These are phyloP conservation scores for Lactifluus subvellereus DNA, from an alignment of 768 basidiomycete genomes.

Conservation along the genomic window DNA sequence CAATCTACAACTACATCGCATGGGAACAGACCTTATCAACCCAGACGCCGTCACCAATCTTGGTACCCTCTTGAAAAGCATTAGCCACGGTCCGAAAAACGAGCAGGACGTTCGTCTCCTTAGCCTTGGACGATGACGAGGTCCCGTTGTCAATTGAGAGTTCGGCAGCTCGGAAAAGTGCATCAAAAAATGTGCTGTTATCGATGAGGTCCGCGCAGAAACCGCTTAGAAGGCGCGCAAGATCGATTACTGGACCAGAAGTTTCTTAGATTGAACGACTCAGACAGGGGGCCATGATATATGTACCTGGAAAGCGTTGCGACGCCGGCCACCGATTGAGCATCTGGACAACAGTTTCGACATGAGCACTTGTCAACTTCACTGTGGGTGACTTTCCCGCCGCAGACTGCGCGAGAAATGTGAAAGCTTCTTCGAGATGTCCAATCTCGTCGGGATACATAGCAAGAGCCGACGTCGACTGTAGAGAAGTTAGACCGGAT, in stretches of 20 bases:
- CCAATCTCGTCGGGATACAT: constrained; percentile 60
- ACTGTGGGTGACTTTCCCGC: constrained; percentile 32
- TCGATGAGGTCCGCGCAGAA: constrained; percentile 52
- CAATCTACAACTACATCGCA: not conserved
- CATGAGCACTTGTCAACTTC: constrained; percentile 42
- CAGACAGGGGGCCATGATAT: not conserved
- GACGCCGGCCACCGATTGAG: constrained; percentile 70
- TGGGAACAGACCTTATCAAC: constrained; percentile 40
- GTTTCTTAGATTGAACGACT: not conserved
- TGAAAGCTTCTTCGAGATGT: constrained; percentile 57
- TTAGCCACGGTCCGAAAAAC: constrained; percentile 78
- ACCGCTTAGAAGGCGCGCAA: constrained; percentile 68
- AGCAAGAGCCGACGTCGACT: constrained; percentile 69
- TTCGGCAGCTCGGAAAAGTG: constrained; percentile 62
- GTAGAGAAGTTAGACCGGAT: constrained; percentile 4
- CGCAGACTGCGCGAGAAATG: constrained; percentile 48
- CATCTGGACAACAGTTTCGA: constrained; percentile 57
- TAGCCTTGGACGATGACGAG: constrained; percentile 54
- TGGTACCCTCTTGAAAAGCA: constrained; percentile 53
- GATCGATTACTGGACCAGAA: constrained; percentile 64
- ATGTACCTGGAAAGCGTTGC: constrained; percentile 65
- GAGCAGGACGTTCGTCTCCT: constrained; percentile 83
- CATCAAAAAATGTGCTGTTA: constrained; percentile 47
- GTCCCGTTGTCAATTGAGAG: constrained; percentile 52
- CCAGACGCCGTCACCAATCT: constrained; percentile 44